Base-by-base conservation (phyloP, 768 basidiomycete genomes). In the Lentinula sp. region DNA sequence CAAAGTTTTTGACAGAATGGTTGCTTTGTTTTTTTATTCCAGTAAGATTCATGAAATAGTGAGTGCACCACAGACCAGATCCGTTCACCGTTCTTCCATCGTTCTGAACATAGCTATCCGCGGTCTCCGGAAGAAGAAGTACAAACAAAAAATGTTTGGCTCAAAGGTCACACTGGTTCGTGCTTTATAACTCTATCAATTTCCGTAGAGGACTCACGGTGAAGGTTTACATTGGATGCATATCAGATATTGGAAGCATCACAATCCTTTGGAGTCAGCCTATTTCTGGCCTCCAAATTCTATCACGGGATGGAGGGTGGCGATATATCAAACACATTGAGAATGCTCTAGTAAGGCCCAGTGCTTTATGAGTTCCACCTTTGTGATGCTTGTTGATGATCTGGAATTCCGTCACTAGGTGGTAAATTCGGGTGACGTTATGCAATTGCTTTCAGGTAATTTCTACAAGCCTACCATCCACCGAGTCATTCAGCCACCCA, bases 41-140 rank as follows among this genome's bases (percentile, higher is more conserved):
- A 86, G 85, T 81, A 5, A 76, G 85, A 50, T 85, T 82, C 69
- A 86, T 86, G 84, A 86, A 87, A 73, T 87, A 87, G 84, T 84
- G 32, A 11, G 82, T 21, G n/a, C 31, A 28, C n/a, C 23, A 23
- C 16, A 43, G 15, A 9, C 4, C 9, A 8, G 8, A 32, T 21
- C 3, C 45, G 21, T 34, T 7, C 23, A 21, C 18, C 45, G 31
- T 31, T n/a, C 42, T 18, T 11, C 4, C 16, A 23, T 43, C 51
- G 23, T 10, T 34, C 43, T 50, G 16, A 58, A 23, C 23, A 18
- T 50, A 85, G 83, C 66, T 81, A 81, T 63, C 83, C 82, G 3
- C 76, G 80, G 28, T 71, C 76, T 1, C 66, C 72, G 37, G 81
- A 80, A 21, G 83, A 85, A 9, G 84, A 84, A 61, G 59, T 52